Conservation (phyloP, 2,329 filamentous ascomycete genomes). For the Ciborinia camelliae region DNA sequence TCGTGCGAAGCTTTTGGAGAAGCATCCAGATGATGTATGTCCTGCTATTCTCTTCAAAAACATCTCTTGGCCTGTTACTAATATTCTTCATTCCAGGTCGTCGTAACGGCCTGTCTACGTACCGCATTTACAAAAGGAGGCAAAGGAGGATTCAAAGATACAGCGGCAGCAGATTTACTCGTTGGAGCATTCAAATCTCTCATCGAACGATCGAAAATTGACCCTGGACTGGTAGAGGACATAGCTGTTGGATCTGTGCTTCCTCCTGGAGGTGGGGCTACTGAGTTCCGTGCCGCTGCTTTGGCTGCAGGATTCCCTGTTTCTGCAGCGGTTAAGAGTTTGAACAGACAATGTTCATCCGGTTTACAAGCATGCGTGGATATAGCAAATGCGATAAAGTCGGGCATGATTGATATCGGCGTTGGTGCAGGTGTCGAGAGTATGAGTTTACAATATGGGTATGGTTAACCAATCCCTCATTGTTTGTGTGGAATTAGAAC, state of each 20-base stretch:
- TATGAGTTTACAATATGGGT: slow-evolving; percentile 93
- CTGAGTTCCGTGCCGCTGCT: slow-evolving; percentile 90
- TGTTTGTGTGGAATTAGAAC: background rate
- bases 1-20: slow-evolving; percentile 51
- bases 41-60: background rate
- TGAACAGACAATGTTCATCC: slow-evolving; percentile 94
- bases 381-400: slow-evolving; percentile 85
- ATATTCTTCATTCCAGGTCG: slow-evolving; percentile 53
- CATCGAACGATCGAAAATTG: slow-evolving; percentile 81
- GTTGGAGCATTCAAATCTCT: slow-evolving; percentile 78
- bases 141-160: slow-evolving; percentile 95
- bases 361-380: slow-evolving; percentile 91
- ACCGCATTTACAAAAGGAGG: slow-evolving; percentile 91
- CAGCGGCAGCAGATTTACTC: slow-evolving; percentile 79
- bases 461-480: slow-evolving; percentile 36
- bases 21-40: slow-evolving; percentile 63
- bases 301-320: slow-evolving; percentile 89
- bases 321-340: slow-evolving; percentile 74
- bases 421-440: slow-evolving; percentile 94
- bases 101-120: slow-evolving; percentile 88
- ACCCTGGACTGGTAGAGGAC: slow-evolving; percentile 85
- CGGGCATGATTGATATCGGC: slow-evolving; percentile 92
- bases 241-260: slow-evolving; percentile 89
- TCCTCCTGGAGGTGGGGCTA: slow-evolving; percentile 88
- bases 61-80: slow-evolving; percentile 24